Percentiles rank a stretch among this genome's conserved stretches.
These are phyloP conservation scores for Saccharomyces hybrid DNA, from an alignment of 1,139 yeast genomes.

Conservation along the genomic window DNA sequence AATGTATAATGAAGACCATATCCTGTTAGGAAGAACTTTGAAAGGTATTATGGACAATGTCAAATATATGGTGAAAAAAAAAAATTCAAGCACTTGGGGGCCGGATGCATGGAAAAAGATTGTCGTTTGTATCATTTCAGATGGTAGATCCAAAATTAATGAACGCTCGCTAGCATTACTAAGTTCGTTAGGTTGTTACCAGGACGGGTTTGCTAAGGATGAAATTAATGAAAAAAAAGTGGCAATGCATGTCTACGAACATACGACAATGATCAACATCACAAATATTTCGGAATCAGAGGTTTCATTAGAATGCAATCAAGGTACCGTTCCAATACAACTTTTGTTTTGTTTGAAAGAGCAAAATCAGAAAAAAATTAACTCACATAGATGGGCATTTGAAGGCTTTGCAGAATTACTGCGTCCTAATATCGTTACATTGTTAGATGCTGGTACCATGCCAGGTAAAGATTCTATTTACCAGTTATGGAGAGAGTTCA, in stretches of 20 bases:
- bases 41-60: conserved; percentile 91
- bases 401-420: conserved; percentile 84
- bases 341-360: conserved; percentile 82
- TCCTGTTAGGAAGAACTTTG: conserved; percentile 78
- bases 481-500: conserved; percentile 83
- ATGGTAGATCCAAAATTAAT: conserved; percentile 87
- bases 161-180: conserved; percentile 75
- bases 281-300: conserved; percentile 62
- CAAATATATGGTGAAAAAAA: conserved; percentile 67
- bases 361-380: conserved; percentile 81
- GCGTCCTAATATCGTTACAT: conserved; percentile 76
- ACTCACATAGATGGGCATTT: conserved; percentile 94
- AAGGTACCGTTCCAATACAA: conserved; percentile 77
- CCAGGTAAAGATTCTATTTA: conserved; percentile 80
- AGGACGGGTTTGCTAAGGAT: conserved; percentile 89
- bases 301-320: conserved; percentile 41
- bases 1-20: conserved; percentile 90
- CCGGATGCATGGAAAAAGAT: conserved; percentile 90
- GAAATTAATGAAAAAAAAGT: conserved; percentile 82
- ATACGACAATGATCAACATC: conserved; percentile 57
- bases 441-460: conserved; percentile 91
- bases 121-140: conserved; percentile 83
- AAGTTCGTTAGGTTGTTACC: conserved; percentile 91
- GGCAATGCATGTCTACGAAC: conserved; percentile 86
- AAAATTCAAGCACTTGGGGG: conserved; percentile 67